Base-by-base conservation (phyloP, 345 rosid species). In the Trapa incisa region DNA sequence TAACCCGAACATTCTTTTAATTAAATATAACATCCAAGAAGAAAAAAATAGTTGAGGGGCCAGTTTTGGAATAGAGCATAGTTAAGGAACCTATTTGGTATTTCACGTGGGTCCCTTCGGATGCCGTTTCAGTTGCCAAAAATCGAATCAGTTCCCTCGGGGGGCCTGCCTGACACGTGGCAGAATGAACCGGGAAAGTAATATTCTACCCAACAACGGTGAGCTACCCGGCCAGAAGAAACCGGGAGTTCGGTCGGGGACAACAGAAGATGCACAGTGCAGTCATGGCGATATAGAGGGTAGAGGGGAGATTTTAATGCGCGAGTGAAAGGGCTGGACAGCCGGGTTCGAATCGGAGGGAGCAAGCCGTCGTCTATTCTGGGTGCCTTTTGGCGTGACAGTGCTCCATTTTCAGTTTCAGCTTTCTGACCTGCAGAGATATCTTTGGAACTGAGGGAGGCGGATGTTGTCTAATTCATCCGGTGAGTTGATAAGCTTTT, bases 81-180 rank as follows among this genome's bases (percentile, higher is more conserved):
- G 54, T 5, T 6, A 2, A 50, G 54, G 54, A n/a, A 13, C n/a
- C 54, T 16, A 4, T 50, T 13, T 13, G 54, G n/a, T 11, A 17
- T 13, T 22, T 14, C 54, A 50, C 0, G n/a, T 50, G n/a, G 54
- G 54, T 14, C 54, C 54, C 22, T 14, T 13, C 0, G 35, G 60
- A n/a, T 54, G 60, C 4, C 60, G 35, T 29, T 6, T 2, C 9
- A 0, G 3, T 22, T 50, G 54, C 14, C 54, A 16, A 41, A n/a
- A 54, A 17, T 22, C 22, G 60, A 16, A 54, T 54, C 60, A 42
- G 61, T 15, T 33, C 48, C 7, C 7, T 4, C 43, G 4, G 0
- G 43, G 6, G 43, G 43, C 63, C 2, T 56, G 8, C 6, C 61
- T 22, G 70, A 67, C 70, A 60, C 63, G 63, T 38, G 70, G 63